Conservation (phyloP, 129 eudicot species). For the Sambucus nigra region DNA sequence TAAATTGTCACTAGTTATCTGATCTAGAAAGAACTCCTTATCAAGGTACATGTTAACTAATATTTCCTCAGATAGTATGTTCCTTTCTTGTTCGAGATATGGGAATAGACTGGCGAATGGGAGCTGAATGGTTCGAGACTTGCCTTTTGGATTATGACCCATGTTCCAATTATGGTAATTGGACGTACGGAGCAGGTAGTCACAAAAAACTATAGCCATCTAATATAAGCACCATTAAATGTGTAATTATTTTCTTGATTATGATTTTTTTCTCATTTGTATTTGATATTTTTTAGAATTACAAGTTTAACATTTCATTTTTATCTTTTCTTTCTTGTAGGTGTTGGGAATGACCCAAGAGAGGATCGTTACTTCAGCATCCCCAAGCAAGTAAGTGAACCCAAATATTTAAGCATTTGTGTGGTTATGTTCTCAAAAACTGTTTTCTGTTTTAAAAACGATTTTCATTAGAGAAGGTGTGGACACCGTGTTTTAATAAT, state of each 20-base stretch:
- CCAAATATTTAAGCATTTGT: background rate
- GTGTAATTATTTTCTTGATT: background rate
- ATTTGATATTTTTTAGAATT: background rate
- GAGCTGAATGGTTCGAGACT: constrained; percentile 84
- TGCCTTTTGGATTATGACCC: constrained; percentile 76
- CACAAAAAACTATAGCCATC: too few relatives aligned
- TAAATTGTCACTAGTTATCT: too few relatives aligned
- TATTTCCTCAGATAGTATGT: constrained; percentile 50
- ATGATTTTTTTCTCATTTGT: background rate
- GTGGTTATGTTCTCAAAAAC: background rate
- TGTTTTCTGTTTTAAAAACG: background rate
- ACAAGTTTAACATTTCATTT: background rate
- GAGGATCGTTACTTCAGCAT: constrained; percentile 76
- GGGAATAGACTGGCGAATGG: constrained; percentile 86
- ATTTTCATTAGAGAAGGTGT: too few relatives aligned
- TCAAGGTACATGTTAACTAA: too few relatives aligned
- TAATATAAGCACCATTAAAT: background rate
- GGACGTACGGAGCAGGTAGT: constrained; percentile 75
- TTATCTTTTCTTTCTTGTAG: constrained; percentile 13
- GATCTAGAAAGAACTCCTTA: too few relatives aligned
- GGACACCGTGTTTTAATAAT: too few relatives aligned
- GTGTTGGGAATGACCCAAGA: constrained; percentile 68
- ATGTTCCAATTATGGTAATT: constrained; percentile 67
- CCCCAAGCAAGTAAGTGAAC: constrained; percentile 52
- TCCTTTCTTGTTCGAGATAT: constrained; percentile 73